phyloP scores from a whole-genome alignment of 1,284 basidiomycete genomes.

The Hymenochaete sp. region DNA sequence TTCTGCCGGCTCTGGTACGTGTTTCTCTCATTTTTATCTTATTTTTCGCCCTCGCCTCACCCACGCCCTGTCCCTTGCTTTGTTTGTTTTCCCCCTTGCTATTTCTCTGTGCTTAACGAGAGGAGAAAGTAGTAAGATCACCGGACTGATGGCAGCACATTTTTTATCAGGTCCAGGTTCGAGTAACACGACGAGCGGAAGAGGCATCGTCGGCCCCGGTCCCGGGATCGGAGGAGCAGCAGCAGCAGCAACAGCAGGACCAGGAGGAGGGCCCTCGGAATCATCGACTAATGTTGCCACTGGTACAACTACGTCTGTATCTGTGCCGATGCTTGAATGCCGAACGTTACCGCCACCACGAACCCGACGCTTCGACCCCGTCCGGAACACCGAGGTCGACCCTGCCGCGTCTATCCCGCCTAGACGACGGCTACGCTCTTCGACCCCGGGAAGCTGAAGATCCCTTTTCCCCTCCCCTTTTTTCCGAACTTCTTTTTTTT shows the following conservation, averaged over 20 bases:
- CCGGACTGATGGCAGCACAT: neutral
- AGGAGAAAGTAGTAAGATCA: neutral
- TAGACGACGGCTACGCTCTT: neutral
- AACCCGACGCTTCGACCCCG: constrained; percentile 14
- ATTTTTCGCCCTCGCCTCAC: no score
- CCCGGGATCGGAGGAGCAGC: no score
- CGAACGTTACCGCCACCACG: constrained; percentile 10
- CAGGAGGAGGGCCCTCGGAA: neutral
- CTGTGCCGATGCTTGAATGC: constrained; percentile 1
- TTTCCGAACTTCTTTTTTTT: neutral
- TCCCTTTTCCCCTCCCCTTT: neutral
- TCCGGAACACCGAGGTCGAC: constrained; percentile 9
- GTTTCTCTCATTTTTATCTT: neutral
- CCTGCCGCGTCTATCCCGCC: neutral
- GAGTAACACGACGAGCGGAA: no score
- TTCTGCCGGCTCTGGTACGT: constrained; percentile 7
- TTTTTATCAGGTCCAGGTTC: no score
- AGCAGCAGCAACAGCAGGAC: no score
- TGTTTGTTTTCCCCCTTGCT: no score
- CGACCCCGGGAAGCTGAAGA: neutral
- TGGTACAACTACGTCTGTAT: neutral
- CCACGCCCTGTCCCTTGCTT: no score
- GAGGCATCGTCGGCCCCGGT: no score
- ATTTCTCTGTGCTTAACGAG: no score
- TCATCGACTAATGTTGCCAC: constrained; percentile 2